A percentile compares a stretch with the other conserved stretches of the same genome.
phyloP scores from a whole-genome alignment of 495 filamentous ascomycete genomes.

The Podospora bellae-mahoneyi region DNA sequence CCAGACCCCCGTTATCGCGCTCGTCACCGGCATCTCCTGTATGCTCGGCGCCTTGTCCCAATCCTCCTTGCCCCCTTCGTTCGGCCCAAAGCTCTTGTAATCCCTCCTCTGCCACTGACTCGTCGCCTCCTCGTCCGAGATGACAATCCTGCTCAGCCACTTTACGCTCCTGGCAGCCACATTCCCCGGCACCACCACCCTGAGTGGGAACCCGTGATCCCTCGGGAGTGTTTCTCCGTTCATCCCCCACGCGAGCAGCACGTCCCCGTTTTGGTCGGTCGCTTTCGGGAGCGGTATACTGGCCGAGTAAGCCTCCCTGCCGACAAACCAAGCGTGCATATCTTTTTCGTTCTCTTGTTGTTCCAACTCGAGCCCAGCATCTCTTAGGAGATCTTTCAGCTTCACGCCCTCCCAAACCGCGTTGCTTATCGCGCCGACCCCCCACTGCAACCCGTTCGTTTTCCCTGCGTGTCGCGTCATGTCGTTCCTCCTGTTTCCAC shows the following conservation, averaged over 20 bases:
- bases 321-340: slow-evolving; percentile 56
- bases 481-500: slow-evolving; percentile 59
- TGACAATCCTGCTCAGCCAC: slow-evolving; percentile 59
- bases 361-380: slow-evolving; percentile 44
- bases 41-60: slow-evolving; percentile 55
- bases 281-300: slow-evolving; percentile 56
- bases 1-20: slow-evolving; percentile 45
- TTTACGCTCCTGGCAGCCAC: slow-evolving; percentile 63
- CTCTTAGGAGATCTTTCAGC: slow-evolving; percentile 56
- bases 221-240: slow-evolving; percentile 54
- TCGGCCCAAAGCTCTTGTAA: slow-evolving; percentile 62
- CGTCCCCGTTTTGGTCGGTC: slow-evolving; percentile 54
- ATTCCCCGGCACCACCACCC: slow-evolving; percentile 59
- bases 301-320: slow-evolving; percentile 58
- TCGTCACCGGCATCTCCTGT: slow-evolving; percentile 60
- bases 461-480: slow-evolving; percentile 53
- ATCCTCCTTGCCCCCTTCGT: slow-evolving; percentile 50
- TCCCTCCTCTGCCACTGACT: slow-evolving; percentile 60
- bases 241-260: slow-evolving; percentile 59
- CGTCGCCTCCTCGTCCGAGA: slow-evolving; percentile 54
- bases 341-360: slow-evolving; percentile 24
- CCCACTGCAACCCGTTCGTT: slow-evolving; percentile 60
- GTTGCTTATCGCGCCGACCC: slow-evolving; percentile 55
- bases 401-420: slow-evolving; percentile 61
- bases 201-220: slow-evolving; percentile 59